These are phyloP conservation scores for Eucalyptus decipiens DNA, from an alignment of 345 rosid genomes.

Conservation along the genomic window DNA sequence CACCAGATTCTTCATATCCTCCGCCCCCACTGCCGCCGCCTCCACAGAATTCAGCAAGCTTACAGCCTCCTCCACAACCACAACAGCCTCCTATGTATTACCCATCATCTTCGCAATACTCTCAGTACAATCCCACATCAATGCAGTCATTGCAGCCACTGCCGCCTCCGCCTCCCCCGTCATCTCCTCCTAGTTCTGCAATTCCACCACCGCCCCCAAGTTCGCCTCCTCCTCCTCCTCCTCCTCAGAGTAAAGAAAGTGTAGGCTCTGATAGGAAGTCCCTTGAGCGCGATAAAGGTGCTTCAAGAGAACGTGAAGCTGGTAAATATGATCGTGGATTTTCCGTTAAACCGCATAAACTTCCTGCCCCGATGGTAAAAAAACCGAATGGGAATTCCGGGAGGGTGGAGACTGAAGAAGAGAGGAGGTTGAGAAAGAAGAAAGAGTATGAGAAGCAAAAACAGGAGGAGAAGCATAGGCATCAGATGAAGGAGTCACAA, in stretches of 20 bases:
- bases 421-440: constrained; percentile 86
- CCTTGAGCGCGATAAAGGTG: constrained; percentile 27
- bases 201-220: constrained; percentile 85
- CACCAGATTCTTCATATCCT: constrained; percentile 42
- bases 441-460: constrained; percentile 82
- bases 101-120: constrained; percentile 24
- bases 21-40: constrained; percentile 44
- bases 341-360: constrained; percentile 28
- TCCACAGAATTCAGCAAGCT: constrained; percentile 4
- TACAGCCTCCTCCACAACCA: constrained; percentile 10
- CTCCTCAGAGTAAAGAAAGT: constrained; percentile 31
- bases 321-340: neutral
- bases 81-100: constrained; percentile 34
- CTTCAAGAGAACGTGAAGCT: constrained; percentile 34
- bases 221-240: constrained; percentile 80
- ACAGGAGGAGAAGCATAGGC: constrained; percentile 60
- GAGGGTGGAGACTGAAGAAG: constrained; percentile 85
- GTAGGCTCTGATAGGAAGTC: constrained; percentile 1
- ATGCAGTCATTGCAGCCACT: constrained; percentile 42
- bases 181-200: constrained; percentile 16
- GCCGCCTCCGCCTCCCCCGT: constrained; percentile 43
- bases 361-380: constrained; percentile 30
- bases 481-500: constrained; percentile 53
- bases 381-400: constrained; percentile 29
- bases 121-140: constrained; percentile 38